phyloP scores from a whole-genome alignment of 2,329 filamentous ascomycete species.

The Ilyonectria robusta region DNA sequence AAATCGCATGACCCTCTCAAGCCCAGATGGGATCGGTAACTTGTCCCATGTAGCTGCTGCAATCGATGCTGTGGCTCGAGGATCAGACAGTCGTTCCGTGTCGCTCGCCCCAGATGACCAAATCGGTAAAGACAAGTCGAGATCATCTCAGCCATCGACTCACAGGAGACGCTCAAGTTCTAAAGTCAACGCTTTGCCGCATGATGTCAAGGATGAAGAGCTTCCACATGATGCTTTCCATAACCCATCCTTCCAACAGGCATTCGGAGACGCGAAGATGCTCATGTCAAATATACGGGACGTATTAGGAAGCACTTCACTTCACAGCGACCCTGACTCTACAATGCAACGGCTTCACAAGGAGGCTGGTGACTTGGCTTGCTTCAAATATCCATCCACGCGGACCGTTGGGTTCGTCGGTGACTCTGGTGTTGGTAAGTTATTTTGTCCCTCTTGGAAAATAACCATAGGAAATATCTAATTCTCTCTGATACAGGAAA shows the following conservation, averaged over 20 bases:
- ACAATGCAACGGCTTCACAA: conserved; percentile 54
- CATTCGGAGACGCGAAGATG: conserved; percentile 51
- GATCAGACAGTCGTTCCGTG: conserved; percentile 18
- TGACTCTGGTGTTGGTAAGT: conserved; percentile 62
- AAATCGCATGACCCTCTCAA: conserved; percentile 26
- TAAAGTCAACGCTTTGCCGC: conserved; percentile 1
- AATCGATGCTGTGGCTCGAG: conserved; percentile 20
- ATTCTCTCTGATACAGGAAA: conserved; percentile 53
- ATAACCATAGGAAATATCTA: neutral
- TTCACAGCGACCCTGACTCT: conserved; percentile 56
- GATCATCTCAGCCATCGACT: conserved; percentile 21
- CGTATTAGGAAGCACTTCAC: conserved; percentile 52
- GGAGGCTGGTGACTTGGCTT: conserved; percentile 51
- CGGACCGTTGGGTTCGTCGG: conserved; percentile 63
- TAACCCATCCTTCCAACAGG: conserved; percentile 52
- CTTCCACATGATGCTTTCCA: conserved; percentile 55
- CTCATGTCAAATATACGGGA: conserved; percentile 49
- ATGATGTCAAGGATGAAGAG: conserved; percentile 51
- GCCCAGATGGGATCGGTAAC: conserved; percentile 10
- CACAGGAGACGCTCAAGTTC: conserved; percentile 33
- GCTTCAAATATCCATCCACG: conserved; percentile 56
- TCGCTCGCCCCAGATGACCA: conserved; percentile 33
- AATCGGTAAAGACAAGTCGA: neutral
- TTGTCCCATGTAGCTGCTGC: conserved; percentile 22
- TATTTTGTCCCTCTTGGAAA: accelerated